Conservation (phyloP, 2,329 filamentous ascomycete species). For the Colletotrichum noveboracense region DNA sequence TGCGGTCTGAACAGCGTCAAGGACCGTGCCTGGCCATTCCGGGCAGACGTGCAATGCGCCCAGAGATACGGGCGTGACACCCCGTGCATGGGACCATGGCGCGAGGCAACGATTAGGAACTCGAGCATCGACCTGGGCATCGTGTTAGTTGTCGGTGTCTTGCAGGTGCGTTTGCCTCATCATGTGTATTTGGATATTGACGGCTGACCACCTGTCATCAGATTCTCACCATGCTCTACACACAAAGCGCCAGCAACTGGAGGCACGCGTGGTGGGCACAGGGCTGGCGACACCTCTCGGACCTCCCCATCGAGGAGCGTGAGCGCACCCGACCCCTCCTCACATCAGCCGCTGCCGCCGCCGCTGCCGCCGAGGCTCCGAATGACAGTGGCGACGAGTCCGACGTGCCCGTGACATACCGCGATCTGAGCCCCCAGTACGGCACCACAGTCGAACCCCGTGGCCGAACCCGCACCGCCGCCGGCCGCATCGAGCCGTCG, state of each 20-base stretch:
- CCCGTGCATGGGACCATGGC: constrained; percentile 62
- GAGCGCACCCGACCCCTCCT: constrained; percentile 16
- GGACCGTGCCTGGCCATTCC: constrained; percentile 70
- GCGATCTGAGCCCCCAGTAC: constrained; percentile 14
- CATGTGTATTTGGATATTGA: neutral
- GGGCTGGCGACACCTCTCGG: constrained; percentile 14
- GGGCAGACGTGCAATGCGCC: constrained; percentile 42
- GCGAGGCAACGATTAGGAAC: constrained; percentile 54
- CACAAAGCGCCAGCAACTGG: constrained; percentile 19
- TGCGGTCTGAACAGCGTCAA: constrained; percentile 65
- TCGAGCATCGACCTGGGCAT: constrained; percentile 62
- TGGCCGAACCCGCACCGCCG: neutral
- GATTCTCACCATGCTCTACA: constrained; percentile 14
- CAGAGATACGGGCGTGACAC: constrained; percentile 47
- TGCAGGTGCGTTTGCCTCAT: constrained; percentile 54
- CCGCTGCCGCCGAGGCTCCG: neutral
- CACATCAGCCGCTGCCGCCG: neutral
- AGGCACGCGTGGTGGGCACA: constrained; percentile 23
- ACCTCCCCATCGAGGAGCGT: constrained; percentile 3
- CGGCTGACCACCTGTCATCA: neutral
- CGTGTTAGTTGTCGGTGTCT: constrained; percentile 54
- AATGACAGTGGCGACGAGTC: constrained; percentile 17
- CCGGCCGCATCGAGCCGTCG: constrained; percentile 3
- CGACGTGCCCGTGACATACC: constrained; percentile 9
- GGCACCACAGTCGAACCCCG: constrained; percentile 6